These are phyloP conservation scores for Russula dissimulans DNA, from an alignment of 768 basidiomycete genomes.

Conservation along the genomic window DNA sequence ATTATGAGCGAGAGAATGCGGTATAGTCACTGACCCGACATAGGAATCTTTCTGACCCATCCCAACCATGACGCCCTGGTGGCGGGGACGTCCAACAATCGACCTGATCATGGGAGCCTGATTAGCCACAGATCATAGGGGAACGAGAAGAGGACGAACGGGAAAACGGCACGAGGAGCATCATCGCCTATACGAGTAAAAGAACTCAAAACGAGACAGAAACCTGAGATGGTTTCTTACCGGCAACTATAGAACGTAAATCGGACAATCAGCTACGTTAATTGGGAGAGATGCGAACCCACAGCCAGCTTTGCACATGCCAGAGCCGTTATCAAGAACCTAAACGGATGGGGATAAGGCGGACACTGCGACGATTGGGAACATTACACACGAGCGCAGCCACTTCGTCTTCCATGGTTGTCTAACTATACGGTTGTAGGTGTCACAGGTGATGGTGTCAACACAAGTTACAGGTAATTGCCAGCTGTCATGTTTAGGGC, in stretches of 20 bases:
- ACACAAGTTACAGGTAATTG: too few species aligned
- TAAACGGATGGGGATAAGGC: conserved; percentile 23
- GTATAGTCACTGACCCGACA: conserved; percentile 52
- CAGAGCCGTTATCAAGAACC: conserved; percentile 93
- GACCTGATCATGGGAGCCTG: conserved; percentile 25
- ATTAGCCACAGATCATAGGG: neutral
- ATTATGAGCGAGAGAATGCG: neutral
- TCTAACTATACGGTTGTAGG: neutral
- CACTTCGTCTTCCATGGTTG: conserved; percentile 55
- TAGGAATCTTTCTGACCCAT: conserved; percentile 97
- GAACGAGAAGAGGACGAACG: conserved; percentile 42
- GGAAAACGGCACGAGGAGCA: conserved; percentile 92
- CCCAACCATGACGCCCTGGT: conserved; percentile 93
- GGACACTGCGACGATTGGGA: neutral
- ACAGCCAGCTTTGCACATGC: conserved; percentile 99
- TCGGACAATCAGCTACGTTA: neutral
- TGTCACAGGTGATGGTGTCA: neutral
- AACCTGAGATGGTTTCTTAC: neutral
- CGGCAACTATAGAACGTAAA: neutral
- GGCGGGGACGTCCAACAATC: conserved; percentile 90
- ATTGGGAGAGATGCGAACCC: conserved; percentile 28
- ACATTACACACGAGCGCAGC: conserved; percentile 40
- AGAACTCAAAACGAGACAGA: neutral
- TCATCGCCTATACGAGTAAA: conserved; percentile 46
- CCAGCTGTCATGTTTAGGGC: too few species aligned